Evolutionary conservation across 495 filamentous ascomycete species (phyloP).

Genomic region (Copromyces sp.): DNA sequence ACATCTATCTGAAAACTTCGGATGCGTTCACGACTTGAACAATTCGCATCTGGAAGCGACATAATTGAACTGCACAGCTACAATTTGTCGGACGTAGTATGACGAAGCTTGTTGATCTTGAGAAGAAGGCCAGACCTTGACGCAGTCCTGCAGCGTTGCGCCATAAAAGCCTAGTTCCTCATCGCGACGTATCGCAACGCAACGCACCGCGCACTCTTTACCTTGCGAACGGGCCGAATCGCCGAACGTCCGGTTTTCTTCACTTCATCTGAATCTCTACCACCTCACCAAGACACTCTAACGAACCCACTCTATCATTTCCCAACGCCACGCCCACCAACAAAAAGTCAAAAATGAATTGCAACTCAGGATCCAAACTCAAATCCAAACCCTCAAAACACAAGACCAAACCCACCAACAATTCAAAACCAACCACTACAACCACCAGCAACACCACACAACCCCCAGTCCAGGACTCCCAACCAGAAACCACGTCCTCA

Average conservation of each 20-base stretch:
- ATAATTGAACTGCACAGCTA: not conserved
- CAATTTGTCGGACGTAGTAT: not conserved
- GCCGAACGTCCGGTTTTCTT: not conserved
- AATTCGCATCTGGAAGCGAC: not conserved
- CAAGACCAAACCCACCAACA: not conserved
- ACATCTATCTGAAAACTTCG: not conserved
- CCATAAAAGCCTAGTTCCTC: not conserved
- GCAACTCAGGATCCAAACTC: not conserved
- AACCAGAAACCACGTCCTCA: not conserved
- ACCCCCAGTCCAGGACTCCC: not conserved
- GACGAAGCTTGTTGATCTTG: not conserved
- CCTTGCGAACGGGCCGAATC: not conserved
- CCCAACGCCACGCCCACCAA: not conserved
- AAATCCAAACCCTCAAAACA: not conserved
- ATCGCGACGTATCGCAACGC: not conserved
- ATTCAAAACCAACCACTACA: not conserved
- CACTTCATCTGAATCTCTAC: not conserved
- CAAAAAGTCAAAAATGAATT: not conserved
- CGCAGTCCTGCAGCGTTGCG: not conserved
- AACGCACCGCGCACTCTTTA: not conserved
- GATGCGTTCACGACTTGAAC: not conserved
- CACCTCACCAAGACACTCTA: not conserved
- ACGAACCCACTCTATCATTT: not conserved
- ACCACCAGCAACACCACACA: not conserved
- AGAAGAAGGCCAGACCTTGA: not conserved